Base-by-base conservation (phyloP, 257 asterid genomes). In the Penstemon davidsonii region DNA sequence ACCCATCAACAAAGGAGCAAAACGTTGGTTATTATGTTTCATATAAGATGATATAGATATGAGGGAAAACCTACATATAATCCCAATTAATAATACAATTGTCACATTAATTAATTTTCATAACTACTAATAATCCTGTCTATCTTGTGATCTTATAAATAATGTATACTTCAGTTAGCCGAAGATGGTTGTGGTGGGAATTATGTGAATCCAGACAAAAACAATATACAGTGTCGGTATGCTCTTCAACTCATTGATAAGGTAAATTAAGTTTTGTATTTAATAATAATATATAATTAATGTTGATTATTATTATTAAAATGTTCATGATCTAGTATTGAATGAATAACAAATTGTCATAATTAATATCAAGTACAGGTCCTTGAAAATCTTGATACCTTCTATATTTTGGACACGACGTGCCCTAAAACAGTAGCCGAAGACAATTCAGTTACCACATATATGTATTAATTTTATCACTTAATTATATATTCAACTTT, bases 371-470 rank as follows among this genome's bases (percentile, higher is more conserved):
- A 39, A 9, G 36, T 69, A 25, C 79, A 75, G 79, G 56, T 75
- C 43, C 63, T 76, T 50, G 44, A 70, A 25, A 69, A 55, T 46
- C 5, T 65, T 18, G 53, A 64, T 41, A 49, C 10, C 8, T 56
- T n/a, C 15, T 61, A 76, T 15, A 54, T 70, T 59, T 49, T 73
- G 60, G 84, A 80, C 3, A 76, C 81, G 39, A 36, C 12, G 12
- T 76, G 81, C 33, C 54, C 77, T 15, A 15, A 15, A 15, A 15
- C 18, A 15, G 18, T 15, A 15, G 18, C 18, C 4, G 45, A 41
- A 45, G 62, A 75, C 11, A 25, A 45, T 46, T 39, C 70, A 5
- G 36, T 8, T 41, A 25, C 58, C 36, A 47, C 11, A 60, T 6
- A 2, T 55, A 11, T 40, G 8, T 8, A 6, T 64, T 37, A 41